Evolutionary conservation across 768 basidiomycete genomes (phyloP).

Genomic region (Calocera cornea): DNA sequence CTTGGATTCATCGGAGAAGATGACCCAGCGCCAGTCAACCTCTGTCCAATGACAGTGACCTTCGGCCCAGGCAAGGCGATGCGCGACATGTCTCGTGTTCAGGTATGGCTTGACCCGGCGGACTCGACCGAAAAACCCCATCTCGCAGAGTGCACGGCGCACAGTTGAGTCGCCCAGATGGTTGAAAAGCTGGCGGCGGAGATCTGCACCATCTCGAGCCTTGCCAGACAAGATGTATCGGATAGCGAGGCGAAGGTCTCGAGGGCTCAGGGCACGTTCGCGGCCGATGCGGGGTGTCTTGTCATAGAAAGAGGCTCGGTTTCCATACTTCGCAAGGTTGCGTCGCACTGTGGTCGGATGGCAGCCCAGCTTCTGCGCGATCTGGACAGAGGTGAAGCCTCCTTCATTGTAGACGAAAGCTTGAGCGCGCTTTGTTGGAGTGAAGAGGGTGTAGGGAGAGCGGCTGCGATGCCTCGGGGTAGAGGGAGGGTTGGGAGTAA

Average conservation of each 20-base stretch:
- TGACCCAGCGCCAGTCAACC: slow-evolving; percentile 21
- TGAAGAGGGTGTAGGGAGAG: background rate
- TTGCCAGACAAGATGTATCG: background rate
- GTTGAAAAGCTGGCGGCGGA: slow-evolving; percentile 8
- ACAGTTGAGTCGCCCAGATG: background rate
- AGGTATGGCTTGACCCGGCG: slow-evolving; percentile 17
- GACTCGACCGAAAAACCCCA: slow-evolving; percentile 6
- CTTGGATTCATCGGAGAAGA: slow-evolving; percentile 27
- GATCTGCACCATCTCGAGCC: slow-evolving; percentile 3
- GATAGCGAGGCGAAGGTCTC: background rate
- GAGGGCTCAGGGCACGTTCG: background rate
- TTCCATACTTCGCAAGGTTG: background rate
- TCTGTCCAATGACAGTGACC: slow-evolving; percentile 19
- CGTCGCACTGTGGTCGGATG: background rate
- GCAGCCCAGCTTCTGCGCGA: background rate
- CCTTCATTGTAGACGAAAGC: background rate
- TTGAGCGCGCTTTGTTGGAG: background rate
- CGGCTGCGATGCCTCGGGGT: background rate
- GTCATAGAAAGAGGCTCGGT: background rate
- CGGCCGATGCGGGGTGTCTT: background rate
- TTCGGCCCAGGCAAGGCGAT: slow-evolving; percentile 17
- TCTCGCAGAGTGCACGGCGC: background rate
- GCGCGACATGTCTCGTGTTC: slow-evolving; percentile 12
- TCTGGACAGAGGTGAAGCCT: background rate
- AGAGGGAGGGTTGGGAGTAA: no score